Percentiles rank a stretch among this genome's conserved stretches.
These are phyloP conservation scores for Rhodotorula sp. DNA, from an alignment of 1,284 basidiomycete species.

Conservation along the genomic window DNA sequence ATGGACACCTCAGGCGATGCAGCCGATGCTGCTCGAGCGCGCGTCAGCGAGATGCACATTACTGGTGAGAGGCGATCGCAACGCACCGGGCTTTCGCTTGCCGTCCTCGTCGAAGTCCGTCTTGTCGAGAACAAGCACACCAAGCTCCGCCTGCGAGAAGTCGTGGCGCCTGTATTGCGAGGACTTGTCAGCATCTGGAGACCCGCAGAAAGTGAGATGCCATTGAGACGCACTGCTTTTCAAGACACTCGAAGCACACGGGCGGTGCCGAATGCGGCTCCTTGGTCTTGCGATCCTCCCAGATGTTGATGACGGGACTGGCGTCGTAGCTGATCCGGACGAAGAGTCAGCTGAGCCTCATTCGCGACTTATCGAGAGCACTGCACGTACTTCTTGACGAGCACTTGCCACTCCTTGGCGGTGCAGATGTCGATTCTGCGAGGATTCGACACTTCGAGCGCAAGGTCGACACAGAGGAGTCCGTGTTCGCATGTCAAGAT, in stretches of 20 bases:
- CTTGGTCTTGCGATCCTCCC: background rate
- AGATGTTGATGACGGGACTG: conserved; percentile 28
- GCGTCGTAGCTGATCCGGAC: conserved; percentile 27
- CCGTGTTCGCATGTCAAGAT: conserved; percentile 67
- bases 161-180: conserved; percentile 19
- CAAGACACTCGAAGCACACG: conserved; percentile 24
- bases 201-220: too few species aligned
- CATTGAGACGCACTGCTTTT: conserved; percentile 15
- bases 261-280: background rate
- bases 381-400: conserved; percentile 59
- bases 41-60: background rate
- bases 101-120: conserved; percentile 27
- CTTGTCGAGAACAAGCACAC: conserved; percentile 12
- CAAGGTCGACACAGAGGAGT: conserved; percentile 66
- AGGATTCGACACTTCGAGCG: conserved; percentile 60
- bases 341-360: background rate
- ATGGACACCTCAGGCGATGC: background rate
- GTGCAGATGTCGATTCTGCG: conserved; percentile 61
- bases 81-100: conserved; percentile 10
- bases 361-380: too few species aligned
- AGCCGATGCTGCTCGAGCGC: background rate
- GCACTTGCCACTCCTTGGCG: conserved; percentile 63
- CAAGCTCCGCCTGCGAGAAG: conserved; percentile 21
- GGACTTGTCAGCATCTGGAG: too few species aligned
- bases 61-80: background rate